These are phyloP conservation scores for Spathaspora gorwiae DNA, from an alignment of 805 yeast genomes.

Conservation along the genomic window DNA sequence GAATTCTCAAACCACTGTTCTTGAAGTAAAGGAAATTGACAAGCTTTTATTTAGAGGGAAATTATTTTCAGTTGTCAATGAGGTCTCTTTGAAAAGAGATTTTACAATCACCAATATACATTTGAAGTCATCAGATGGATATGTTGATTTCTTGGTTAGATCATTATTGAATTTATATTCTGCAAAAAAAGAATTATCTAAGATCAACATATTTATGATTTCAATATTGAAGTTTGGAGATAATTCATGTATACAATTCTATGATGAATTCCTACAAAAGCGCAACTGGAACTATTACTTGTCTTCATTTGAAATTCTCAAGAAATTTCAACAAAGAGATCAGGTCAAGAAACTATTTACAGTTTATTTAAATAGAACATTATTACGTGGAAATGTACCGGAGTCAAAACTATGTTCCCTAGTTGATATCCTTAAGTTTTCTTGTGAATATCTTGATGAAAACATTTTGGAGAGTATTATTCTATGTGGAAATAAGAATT, in stretches of 20 bases:
- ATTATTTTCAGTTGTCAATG: constrained; percentile 21
- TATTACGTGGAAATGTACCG: neutral
- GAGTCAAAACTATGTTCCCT: constrained; percentile 14
- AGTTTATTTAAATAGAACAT: constrained; percentile 7
- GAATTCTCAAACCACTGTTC: neutral
- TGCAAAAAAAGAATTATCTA: constrained; percentile 2
- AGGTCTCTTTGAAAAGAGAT: constrained; percentile 9
- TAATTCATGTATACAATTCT: constrained; percentile 11
- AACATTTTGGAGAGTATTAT: constrained; percentile 3
- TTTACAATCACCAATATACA: constrained; percentile 7
- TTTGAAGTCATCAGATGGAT: constrained; percentile 14
- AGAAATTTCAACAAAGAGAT: constrained; percentile 21
- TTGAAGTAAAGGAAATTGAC: constrained; percentile 29
- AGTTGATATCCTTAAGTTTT: constrained; percentile 12
- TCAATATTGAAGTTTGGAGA: constrained; percentile 19
- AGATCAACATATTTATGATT: constrained; percentile 13
- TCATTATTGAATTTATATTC: constrained; percentile 14
- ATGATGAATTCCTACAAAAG: constrained; percentile 19
- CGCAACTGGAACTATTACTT: constrained; percentile 16
- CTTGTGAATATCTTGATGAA: constrained; percentile 7
- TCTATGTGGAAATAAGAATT: constrained; percentile 16
- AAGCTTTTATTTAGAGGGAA: constrained; percentile 34
- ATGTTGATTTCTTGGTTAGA: constrained; percentile 15
- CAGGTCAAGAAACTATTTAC: constrained; percentile 15
- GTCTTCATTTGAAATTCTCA: constrained; percentile 15